phyloP scores from a whole-genome alignment of 371 early-diverging fungal genomes.

The Mucor sp. region DNA sequence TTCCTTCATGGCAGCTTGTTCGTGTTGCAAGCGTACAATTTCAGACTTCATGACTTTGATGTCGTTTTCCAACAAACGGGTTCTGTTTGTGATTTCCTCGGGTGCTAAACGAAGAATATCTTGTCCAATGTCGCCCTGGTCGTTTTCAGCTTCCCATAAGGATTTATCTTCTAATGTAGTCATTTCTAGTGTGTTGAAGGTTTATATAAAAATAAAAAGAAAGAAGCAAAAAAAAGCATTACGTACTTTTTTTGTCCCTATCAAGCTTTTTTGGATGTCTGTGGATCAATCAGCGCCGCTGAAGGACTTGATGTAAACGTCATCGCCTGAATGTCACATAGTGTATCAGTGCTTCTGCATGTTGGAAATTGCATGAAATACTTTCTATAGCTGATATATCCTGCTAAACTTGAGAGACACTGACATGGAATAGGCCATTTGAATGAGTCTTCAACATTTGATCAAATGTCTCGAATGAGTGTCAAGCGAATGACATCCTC shows the following conservation, averaged over 20 bases:
- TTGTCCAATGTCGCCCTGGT: slow-evolving; percentile 77
- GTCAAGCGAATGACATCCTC: too few relatives aligned
- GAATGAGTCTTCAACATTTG: too few relatives aligned
- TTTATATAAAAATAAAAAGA: neutral
- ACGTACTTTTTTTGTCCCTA: neutral
- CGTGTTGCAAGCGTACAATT: slow-evolving; percentile 83
- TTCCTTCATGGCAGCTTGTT: slow-evolving; percentile 87
- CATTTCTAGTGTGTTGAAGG: slow-evolving; percentile 30
- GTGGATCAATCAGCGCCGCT: neutral
- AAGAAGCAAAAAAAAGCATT: neutral
- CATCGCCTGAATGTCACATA: neutral
- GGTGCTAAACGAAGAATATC: slow-evolving; percentile 88
- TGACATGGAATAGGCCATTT: too few relatives aligned
- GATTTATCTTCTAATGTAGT: slow-evolving; percentile 70
- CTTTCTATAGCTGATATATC: too few relatives aligned
- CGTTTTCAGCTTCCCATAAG: slow-evolving; percentile 59
- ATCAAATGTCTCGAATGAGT: too few relatives aligned
- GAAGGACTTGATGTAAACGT: neutral
- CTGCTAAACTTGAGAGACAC: too few relatives aligned
- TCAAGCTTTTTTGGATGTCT: neutral
- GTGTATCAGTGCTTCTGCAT: neutral
- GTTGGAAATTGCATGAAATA: neutral
- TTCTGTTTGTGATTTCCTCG: slow-evolving; percentile 91
- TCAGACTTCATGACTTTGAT: slow-evolving; percentile 96
- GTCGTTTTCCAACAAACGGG: slow-evolving; percentile 94